Evolutionary conservation across 225 moss, liverwort and hornwort species (phyloP).

Genomic region (Straminergon stramineum): DNA sequence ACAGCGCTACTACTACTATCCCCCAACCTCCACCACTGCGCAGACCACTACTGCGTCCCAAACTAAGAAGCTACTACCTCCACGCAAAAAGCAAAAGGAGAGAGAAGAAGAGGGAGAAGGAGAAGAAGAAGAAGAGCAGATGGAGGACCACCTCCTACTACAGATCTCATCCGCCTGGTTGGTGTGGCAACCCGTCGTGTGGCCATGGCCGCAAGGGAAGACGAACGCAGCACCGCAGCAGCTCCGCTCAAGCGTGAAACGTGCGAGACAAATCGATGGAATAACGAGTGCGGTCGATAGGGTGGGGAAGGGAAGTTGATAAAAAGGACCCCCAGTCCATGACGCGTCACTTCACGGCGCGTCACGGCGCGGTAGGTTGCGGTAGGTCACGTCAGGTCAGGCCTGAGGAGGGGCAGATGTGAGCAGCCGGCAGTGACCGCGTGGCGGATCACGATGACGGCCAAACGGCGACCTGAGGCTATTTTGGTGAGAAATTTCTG

Average conservation of each 20-base stretch:
- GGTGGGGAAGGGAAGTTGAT: background rate
- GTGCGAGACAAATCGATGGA: background rate
- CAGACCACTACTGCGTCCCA: background rate
- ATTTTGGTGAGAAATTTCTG: background rate
- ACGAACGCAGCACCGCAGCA: background rate
- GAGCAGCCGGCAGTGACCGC: background rate
- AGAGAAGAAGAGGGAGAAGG: background rate
- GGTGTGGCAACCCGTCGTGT: background rate
- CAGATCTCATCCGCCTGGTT: constrained; percentile 8
- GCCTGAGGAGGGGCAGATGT: background rate
- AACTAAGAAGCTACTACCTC: background rate
- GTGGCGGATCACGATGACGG: background rate
- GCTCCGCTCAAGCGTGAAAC: background rate
- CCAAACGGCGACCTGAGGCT: background rate
- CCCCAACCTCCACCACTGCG: background rate
- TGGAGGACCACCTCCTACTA: background rate
- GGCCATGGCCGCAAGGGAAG: background rate
- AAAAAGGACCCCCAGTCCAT: background rate
- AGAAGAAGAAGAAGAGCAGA: background rate
- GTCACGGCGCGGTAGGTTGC: background rate
- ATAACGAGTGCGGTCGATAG: background rate
- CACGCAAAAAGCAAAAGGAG: background rate
- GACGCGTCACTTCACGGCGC: background rate
- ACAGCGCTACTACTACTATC: background rate
- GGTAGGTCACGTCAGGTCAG: background rate